These are phyloP conservation scores for Kwoniella sp. DNA, from an alignment of 768 basidiomycete genomes.

Conservation along the genomic window DNA sequence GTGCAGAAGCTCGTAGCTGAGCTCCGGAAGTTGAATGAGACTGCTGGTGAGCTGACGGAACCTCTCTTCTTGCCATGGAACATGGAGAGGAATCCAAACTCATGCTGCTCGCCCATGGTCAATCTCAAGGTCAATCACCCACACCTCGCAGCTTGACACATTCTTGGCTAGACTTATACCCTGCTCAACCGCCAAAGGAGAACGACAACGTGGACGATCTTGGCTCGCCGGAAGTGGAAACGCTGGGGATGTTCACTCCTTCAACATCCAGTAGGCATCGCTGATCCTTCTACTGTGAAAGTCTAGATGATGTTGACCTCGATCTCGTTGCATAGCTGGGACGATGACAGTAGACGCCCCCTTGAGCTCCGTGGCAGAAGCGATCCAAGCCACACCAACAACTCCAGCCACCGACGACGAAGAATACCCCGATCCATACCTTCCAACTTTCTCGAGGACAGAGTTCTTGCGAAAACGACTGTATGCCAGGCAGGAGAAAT, in stretches of 20 bases:
- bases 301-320: background rate
- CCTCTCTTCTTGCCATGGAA: no score
- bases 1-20: conserved; percentile 37
- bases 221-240: conserved; percentile 8
- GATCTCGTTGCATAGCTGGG: background rate
- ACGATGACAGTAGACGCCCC: conserved; percentile 16
- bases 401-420: conserved; percentile 19
- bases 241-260: conserved; percentile 8
- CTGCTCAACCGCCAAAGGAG: conserved; percentile 11
- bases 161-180: conserved; percentile 35
- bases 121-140: conserved; percentile 12
- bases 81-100: background rate
- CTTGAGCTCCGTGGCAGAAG: background rate
- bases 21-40: conserved; percentile 27
- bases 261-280: conserved; percentile 12
- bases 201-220: conserved; percentile 21
- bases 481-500: conserved; percentile 33
- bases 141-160: conserved; percentile 21
- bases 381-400: background rate
- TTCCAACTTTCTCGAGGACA: conserved; percentile 34
- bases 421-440: conserved; percentile 34
- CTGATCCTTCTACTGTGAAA: background rate
- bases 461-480: conserved; percentile 36
- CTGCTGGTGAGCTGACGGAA: conserved; percentile 25
- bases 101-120: background rate